Evolutionary conservation across 2,329 filamentous ascomycete genomes (phyloP).

Genomic region (Cercospora citrullina): DNA sequence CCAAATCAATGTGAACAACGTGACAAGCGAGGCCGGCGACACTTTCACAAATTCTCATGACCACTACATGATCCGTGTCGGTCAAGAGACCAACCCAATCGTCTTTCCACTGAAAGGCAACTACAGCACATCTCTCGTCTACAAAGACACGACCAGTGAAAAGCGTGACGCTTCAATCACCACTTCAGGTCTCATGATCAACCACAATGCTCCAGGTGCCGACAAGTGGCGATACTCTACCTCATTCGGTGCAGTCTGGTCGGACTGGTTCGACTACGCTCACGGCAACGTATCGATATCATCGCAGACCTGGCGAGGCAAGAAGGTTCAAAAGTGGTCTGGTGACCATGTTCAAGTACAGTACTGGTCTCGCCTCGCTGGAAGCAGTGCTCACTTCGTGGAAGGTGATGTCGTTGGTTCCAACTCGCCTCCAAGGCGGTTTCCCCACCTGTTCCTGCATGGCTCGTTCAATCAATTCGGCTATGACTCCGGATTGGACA

Average conservation of each 20-base stretch:
- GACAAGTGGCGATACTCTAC: slow-evolving; percentile 63
- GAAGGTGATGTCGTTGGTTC: slow-evolving; percentile 56
- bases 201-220: slow-evolving; percentile 62
- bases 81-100: slow-evolving; percentile 59
- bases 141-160: slow-evolving; percentile 35
- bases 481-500: slow-evolving; percentile 60
- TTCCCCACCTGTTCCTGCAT: slow-evolving; percentile 64
- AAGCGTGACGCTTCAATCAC: slow-evolving; percentile 34
- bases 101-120: slow-evolving; percentile 59
- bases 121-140: slow-evolving; percentile 58
- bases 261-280: slow-evolving; percentile 58
- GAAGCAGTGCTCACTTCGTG: slow-evolving; percentile 61
- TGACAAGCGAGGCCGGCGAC: slow-evolving; percentile 46
- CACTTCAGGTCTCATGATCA: slow-evolving; percentile 50
- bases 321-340: slow-evolving; percentile 56
- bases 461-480: slow-evolving; percentile 65
- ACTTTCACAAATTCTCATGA: slow-evolving; percentile 56
- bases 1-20: slow-evolving; percentile 58
- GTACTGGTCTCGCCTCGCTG: slow-evolving; percentile 61
- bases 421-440: slow-evolving; percentile 48
- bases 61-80: slow-evolving; percentile 62
- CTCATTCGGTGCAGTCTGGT: slow-evolving; percentile 62
- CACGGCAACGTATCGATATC: slow-evolving; percentile 53
- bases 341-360: slow-evolving; percentile 64
- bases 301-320: slow-evolving; percentile 57